Percentiles rank a stretch among this genome's conserved stretches.
phyloP scores from a whole-genome alignment of 2,329 filamentous ascomycete genomes.

The Pseudogymnoascus sp. region DNA sequence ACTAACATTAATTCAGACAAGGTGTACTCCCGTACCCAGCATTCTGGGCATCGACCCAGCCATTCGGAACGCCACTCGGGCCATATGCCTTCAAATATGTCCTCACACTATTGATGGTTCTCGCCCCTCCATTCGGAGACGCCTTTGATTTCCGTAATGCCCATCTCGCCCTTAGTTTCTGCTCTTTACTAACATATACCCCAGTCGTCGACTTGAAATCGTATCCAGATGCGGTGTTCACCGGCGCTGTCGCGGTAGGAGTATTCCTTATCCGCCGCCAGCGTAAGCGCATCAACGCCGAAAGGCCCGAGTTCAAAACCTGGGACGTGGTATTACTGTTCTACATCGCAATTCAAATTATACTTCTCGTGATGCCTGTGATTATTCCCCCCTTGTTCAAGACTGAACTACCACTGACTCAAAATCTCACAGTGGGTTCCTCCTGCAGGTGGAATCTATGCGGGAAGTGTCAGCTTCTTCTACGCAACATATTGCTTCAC shows the following conservation, averaged over 20 bases:
- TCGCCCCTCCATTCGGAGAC: conserved; percentile 52
- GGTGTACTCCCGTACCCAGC: conserved; percentile 51
- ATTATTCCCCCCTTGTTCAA: neutral
- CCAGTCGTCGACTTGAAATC: conserved; percentile 50
- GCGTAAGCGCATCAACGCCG: conserved; percentile 42
- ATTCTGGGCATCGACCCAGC: conserved; percentile 55
- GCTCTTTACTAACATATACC: conserved; percentile 4
- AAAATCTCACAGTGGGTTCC: conserved; percentile 47
- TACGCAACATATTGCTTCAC: conserved; percentile 61
- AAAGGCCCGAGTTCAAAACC: conserved; percentile 43
- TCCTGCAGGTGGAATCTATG: conserved; percentile 48
- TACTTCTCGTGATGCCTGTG: conserved; percentile 54
- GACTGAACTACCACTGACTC: neutral
- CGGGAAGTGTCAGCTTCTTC: conserved; percentile 63
- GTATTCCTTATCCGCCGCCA: conserved; percentile 49
- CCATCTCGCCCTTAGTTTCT: neutral
- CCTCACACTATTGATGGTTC: conserved; percentile 50
- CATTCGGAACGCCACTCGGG: conserved; percentile 54
- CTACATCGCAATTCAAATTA: conserved; percentile 50
- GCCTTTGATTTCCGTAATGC: conserved; percentile 52
- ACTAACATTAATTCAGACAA: conserved; percentile 35
- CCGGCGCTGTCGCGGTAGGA: conserved; percentile 46
- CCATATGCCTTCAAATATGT: conserved; percentile 50
- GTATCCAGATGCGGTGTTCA: conserved; percentile 52
- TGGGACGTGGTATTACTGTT: conserved; percentile 53